Conservation (phyloP, 2,329 filamentous ascomycete genomes). For the Stemphylium lycopersici region DNA sequence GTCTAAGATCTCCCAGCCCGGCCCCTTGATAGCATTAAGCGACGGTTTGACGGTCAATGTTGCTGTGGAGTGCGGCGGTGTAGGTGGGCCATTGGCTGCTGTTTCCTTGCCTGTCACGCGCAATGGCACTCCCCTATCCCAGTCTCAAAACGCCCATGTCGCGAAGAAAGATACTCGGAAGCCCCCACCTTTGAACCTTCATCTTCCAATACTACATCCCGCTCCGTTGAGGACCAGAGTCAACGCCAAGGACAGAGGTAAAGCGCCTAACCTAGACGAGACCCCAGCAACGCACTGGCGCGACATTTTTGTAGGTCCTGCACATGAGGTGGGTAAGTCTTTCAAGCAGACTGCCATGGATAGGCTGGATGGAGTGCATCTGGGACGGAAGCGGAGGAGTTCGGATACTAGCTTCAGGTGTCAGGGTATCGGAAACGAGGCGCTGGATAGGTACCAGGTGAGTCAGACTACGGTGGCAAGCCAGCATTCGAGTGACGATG, state of each 20-base stretch:
- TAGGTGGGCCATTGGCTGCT: slow-evolving; percentile 21
- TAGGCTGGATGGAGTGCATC: slow-evolving; percentile 1
- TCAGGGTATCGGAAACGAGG: slow-evolving; percentile 18
- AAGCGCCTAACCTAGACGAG: neutral
- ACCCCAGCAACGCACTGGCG: slow-evolving; percentile 16
- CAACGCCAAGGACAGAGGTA: slow-evolving; percentile 5
- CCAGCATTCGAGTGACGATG: neutral
- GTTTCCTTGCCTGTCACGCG: slow-evolving; percentile 6
- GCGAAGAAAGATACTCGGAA: neutral
- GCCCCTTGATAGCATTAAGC: slow-evolving; percentile 16
- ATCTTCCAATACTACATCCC: neutral
- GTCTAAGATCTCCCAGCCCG: slow-evolving; percentile 30
- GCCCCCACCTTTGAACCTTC: neutral
- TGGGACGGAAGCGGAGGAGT: slow-evolving; percentile 14
- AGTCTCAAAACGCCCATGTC: neutral
- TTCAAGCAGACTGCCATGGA: slow-evolving; percentile 4
- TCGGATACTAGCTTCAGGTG: slow-evolving; percentile 32
- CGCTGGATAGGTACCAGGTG: slow-evolving; percentile 2
- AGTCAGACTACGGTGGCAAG: neutral
- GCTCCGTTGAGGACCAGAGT: neutral
- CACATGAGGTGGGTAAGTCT: slow-evolving; percentile 1
- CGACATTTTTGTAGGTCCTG: slow-evolving; percentile 9
- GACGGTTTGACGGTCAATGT: slow-evolving; percentile 16
- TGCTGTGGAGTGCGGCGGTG: slow-evolving; percentile 18
- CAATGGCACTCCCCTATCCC: neutral